phyloP scores from a whole-genome alignment of 345 rosid genomes.

The Linum tenue region DNA sequence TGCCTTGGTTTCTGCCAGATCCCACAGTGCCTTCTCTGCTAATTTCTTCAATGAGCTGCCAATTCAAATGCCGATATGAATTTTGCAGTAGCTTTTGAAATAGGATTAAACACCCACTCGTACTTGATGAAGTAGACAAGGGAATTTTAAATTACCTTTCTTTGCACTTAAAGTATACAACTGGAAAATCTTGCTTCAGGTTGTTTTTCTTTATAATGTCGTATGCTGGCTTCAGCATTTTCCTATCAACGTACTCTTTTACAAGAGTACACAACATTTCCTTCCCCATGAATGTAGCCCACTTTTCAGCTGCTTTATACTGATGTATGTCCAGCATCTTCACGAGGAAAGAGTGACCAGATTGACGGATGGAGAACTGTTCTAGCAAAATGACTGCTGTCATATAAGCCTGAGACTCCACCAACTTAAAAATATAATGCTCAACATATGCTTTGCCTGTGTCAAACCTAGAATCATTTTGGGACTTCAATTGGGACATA shows the following conservation, averaged over 20 bases:
- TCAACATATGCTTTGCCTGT: conserved; percentile 42
- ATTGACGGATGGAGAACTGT: conserved; percentile 64
- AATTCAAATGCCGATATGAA: conserved; percentile 8
- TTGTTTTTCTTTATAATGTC: conserved; percentile 61
- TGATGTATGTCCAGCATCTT: conserved; percentile 68
- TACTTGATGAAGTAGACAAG: conserved; percentile 7
- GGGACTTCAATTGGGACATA: conserved; percentile 24
- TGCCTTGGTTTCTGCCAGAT: conserved; percentile 75
- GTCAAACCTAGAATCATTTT: conserved; percentile 21
- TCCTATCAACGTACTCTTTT: conserved; percentile 54
- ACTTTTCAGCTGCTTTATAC: conserved; percentile 76
- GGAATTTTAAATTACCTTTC: conserved; percentile 43
- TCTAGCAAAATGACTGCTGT: conserved; percentile 68
- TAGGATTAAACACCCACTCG: conserved; percentile 1
- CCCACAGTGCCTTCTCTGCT: conserved; percentile 91
- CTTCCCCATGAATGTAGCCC: conserved; percentile 90
- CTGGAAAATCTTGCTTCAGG: conserved; percentile 65
- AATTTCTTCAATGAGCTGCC: conserved; percentile 63
- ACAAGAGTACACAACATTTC: conserved; percentile 61
- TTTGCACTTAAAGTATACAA: conserved; percentile 55
- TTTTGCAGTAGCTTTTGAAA: neutral
- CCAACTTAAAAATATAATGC: conserved; percentile 41
- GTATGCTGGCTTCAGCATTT: conserved; percentile 68
- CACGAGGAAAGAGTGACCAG: conserved; percentile 62
- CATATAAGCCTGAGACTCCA: conserved; percentile 59